These are phyloP conservation scores for Escovopsis sp. DNA, from an alignment of 2,329 filamentous ascomycete species.

Conservation along the genomic window DNA sequence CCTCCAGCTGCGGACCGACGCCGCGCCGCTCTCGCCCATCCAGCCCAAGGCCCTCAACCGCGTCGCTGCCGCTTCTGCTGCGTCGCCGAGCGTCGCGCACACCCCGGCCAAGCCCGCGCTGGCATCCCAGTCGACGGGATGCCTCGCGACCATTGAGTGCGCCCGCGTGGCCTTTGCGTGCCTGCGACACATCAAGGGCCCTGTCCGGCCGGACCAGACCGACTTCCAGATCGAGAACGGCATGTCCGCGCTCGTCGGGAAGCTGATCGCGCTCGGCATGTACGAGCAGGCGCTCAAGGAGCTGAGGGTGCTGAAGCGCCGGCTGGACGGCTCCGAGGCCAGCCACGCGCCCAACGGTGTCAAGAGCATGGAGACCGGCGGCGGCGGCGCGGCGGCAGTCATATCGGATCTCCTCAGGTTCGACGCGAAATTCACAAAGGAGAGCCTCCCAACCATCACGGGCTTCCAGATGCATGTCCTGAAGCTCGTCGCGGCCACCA, in stretches of 20 bases:
- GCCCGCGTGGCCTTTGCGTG: constrained; percentile 52
- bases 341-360: constrained; percentile 16
- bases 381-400: constrained; percentile 9
- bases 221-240: constrained; percentile 58
- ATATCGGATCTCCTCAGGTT: constrained; percentile 51
- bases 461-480: constrained; percentile 51
- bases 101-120: constrained; percentile 17
- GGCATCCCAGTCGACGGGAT: constrained; percentile 24
- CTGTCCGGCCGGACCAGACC: constrained; percentile 38
- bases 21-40: constrained; percentile 45
- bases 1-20: constrained; percentile 38
- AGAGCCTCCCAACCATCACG: constrained; percentile 40
- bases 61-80: constrained; percentile 41
- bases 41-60: constrained; percentile 48
- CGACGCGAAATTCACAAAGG: constrained; percentile 26
- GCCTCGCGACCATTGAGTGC: constrained; percentile 51
- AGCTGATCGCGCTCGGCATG: constrained; percentile 48
- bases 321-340: constrained; percentile 31
- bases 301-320: constrained; percentile 48
- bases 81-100: constrained; percentile 29
- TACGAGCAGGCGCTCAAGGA: constrained; percentile 58
- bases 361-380: constrained; percentile 17
- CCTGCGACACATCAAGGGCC: constrained; percentile 42
- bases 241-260: constrained; percentile 54
- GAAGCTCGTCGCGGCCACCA: constrained; percentile 44